phyloP scores from a whole-genome alignment of 192 early-diverging fungal species.

The Coemansia sp. region DNA sequence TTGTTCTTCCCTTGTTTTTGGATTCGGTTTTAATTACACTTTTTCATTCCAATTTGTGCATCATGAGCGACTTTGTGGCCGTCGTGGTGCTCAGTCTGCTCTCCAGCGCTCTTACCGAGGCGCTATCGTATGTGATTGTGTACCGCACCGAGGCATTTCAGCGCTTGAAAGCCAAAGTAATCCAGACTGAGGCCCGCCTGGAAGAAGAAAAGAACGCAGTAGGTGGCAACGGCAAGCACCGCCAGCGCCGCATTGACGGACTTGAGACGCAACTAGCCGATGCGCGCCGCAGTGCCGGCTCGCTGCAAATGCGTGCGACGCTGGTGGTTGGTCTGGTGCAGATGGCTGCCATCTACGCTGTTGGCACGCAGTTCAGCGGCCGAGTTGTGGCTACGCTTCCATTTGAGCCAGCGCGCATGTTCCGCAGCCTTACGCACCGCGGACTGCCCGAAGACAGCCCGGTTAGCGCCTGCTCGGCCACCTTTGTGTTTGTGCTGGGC shows the following conservation, averaged over 20 bases:
- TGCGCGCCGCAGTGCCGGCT: slow-evolving; percentile 42
- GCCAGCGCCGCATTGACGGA: slow-evolving; percentile 48
- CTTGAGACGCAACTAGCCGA: slow-evolving; percentile 42
- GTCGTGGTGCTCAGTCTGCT: slow-evolving; percentile 37
- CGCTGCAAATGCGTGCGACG: slow-evolving; percentile 46
- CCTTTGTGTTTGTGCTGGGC: slow-evolving; percentile 53
- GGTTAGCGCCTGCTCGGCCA: slow-evolving; percentile 46
- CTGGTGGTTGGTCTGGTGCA: slow-evolving; percentile 44
- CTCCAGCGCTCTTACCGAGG: slow-evolving; percentile 38
- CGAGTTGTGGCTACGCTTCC: slow-evolving; percentile 33
- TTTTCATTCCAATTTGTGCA: neutral
- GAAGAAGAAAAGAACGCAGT: slow-evolving; percentile 30
- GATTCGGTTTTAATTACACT: neutral
- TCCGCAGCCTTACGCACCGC: slow-evolving; percentile 45
- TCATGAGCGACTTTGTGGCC: slow-evolving; percentile 34
- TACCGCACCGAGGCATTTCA: slow-evolving; percentile 47
- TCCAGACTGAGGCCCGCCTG: slow-evolving; percentile 37
- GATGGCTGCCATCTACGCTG: slow-evolving; percentile 34
- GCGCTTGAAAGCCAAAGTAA: slow-evolving; percentile 42
- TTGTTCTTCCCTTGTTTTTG: no score
- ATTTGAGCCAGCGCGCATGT: slow-evolving; percentile 42
- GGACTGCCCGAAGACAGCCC: slow-evolving; percentile 44
- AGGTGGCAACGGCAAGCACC: slow-evolving; percentile 28
- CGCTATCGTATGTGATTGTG: slow-evolving; percentile 43
- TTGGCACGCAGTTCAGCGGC: slow-evolving; percentile 32